A percentile compares a stretch with the other conserved stretches of the same genome.
These are phyloP conservation scores for Gloeopeniophorella convolvens DNA, from an alignment of 768 basidiomycete genomes.

Conservation along the genomic window DNA sequence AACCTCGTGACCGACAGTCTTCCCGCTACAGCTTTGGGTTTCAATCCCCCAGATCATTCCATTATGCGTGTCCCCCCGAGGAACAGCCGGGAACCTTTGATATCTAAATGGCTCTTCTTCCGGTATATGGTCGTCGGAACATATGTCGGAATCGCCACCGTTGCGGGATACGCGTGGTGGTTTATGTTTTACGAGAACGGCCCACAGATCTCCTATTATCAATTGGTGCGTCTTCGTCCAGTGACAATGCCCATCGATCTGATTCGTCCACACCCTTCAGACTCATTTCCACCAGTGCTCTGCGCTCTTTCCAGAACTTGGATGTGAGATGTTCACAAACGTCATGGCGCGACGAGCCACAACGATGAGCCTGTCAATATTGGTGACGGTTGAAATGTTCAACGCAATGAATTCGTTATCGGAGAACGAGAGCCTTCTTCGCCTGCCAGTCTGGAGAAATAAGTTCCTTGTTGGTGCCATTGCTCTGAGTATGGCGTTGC, in stretches of 20 bases:
- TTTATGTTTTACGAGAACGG: constrained; percentile 88
- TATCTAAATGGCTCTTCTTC: constrained; percentile 93
- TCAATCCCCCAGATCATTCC: constrained; percentile 94
- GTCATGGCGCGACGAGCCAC: constrained; percentile 81
- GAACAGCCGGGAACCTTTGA: constrained; percentile 82
- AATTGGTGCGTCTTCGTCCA: constrained; percentile 58
- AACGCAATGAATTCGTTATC: constrained; percentile 98
- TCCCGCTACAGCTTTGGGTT: constrained; percentile 94
- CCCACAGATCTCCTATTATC: constrained; percentile 89
- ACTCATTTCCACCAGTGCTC: constrained; percentile 96
- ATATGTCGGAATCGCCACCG: constrained; percentile 93
- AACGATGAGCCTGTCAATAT: constrained; percentile 93
- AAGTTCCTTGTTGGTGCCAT: constrained; percentile 88
- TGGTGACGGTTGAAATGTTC: constrained; percentile 96
- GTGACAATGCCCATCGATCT: background rate
- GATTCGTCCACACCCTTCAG: constrained; percentile 37
- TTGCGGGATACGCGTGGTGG: constrained; percentile 99
- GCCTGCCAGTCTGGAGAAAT: constrained; percentile 91
- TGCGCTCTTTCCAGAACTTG: constrained; percentile 76
- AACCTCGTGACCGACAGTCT: constrained; percentile 96
- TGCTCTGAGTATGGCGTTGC: constrained; percentile 84
- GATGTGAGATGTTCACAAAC: constrained; percentile 94
- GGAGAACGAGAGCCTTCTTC: constrained; percentile 90
- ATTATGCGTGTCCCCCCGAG: constrained; percentile 96
- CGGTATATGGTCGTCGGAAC: constrained; percentile 89